These are phyloP conservation scores for Thermomucor indicae-seudaticae DNA, from an alignment of 371 early-diverging fungal species.

Conservation along the genomic window DNA sequence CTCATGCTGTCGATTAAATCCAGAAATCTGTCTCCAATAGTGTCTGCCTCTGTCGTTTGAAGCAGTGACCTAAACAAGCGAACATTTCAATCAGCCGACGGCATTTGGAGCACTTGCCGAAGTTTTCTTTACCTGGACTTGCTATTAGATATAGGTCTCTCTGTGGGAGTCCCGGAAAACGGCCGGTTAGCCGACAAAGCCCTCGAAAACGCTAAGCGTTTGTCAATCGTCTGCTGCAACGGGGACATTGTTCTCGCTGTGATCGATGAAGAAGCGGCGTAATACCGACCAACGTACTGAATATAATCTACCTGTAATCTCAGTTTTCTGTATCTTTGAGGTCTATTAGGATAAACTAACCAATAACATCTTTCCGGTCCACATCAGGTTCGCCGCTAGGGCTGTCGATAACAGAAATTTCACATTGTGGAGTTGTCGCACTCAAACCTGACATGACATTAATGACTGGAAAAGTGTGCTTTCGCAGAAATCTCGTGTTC, in stretches of 20 bases:
- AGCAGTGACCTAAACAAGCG: too few species aligned
- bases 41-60: too few species aligned
- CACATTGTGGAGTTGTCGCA: slow-evolving; percentile 59
- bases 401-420: slow-evolving; percentile 55
- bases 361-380: slow-evolving; percentile 48
- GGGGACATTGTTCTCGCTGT: background rate
- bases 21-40: too few species aligned
- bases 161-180: too few species aligned
- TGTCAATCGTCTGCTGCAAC: too few species aligned
- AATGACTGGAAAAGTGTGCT: background rate
- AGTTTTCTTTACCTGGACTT: background rate
- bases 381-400: slow-evolving; percentile 49
- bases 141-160: background rate
- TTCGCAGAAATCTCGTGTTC: background rate
- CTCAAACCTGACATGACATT: slow-evolving; percentile 22
- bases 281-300: slow-evolving; percentile 2
- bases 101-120: too few species aligned
- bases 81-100: too few species aligned
- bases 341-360: slow-evolving; percentile 12
- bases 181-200: too few species aligned
- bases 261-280: background rate
- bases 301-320: slow-evolving; percentile 2
- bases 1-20: too few species aligned
- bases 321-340: background rate
- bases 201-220: background rate